Base-by-base conservation (phyloP, 208 protist genomes). In the Trypanosoma cruzi region DNA sequence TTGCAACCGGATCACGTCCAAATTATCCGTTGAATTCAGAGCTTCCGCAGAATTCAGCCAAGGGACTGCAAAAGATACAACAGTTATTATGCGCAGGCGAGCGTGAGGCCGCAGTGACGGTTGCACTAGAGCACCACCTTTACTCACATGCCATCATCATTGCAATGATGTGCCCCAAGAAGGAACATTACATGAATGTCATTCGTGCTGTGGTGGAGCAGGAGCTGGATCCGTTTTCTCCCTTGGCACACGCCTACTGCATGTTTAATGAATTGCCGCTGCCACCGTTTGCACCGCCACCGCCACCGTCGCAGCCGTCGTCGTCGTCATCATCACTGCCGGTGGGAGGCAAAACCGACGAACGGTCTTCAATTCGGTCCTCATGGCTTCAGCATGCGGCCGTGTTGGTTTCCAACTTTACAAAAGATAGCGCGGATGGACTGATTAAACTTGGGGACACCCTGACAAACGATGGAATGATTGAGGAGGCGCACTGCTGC, bases 131-230 rank as follows among this genome's bases (percentile, higher is more conserved):
- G 14, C 57, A 82, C 34, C 58, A 64, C 32, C 77, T 95, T 7
- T 83, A 89, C 65, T 65, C 73, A 1, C 86, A 95, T 63, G 90
- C 90, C 14, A 68, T 95, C n/a, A 80, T 95, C 36, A 93, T 95
- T 60, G 73, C 87, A 16, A 92, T 95, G 90, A 88, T 95, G 84
- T 95, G 90, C 67, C 75, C 79, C n/a, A 88, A 72, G 26, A 91
- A 88, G 64, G 90, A 90, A 54, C 58, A 78, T 26, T 93, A 92
- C 65, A 73, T 89, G 59, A 65, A 73, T 59, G 84, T 66, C 42
- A 83, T 95, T 50, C 73, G 81, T 55, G 83, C 85, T 22, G 70
- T 93, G 16, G 81, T 84, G 48, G 37, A 81, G 48, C 50, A 86
- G 64, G 80, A 91, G 64, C 70, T 95, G 36, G 42, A 78, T 24